These are phyloP conservation scores for Xylaria longipes DNA, from an alignment of 495 filamentous ascomycete species.

Conservation along the genomic window DNA sequence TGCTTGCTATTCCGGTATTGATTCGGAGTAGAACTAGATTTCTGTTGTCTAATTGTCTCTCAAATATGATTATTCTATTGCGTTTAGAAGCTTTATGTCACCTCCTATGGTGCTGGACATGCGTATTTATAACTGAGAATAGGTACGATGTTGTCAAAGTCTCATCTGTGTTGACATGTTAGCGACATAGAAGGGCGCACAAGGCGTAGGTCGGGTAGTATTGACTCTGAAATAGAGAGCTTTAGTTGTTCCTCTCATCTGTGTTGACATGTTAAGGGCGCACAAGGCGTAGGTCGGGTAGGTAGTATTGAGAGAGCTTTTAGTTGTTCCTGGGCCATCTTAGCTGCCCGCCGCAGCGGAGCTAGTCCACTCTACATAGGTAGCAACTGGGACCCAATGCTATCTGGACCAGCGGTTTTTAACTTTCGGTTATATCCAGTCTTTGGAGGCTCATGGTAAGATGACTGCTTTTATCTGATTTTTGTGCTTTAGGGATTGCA, in stretches of 20 bases:
- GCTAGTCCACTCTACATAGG: not conserved
- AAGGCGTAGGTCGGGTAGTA: not conserved
- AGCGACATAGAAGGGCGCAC: conserved; percentile 5
- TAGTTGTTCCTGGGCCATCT: too few relatives aligned
- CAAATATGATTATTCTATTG: not conserved
- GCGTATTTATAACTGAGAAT: conserved; percentile 1
- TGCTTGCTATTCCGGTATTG: conserved; percentile 14
- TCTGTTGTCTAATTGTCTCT: not conserved
- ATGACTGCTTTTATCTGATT: not conserved
- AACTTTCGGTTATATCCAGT: not conserved
- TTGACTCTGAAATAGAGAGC: not conserved
- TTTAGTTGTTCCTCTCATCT: too few relatives aligned
- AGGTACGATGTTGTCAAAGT: not conserved
- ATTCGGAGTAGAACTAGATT: not conserved
- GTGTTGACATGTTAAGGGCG: conserved; percentile 19
- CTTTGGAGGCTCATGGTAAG: too few relatives aligned
- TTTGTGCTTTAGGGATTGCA: not conserved
- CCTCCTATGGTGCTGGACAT: not conserved
- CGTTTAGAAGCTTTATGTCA: not conserved
- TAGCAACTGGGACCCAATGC: not conserved
- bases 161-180: not conserved
- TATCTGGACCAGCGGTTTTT: not conserved
- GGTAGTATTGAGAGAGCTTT: not conserved
- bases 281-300: not conserved
- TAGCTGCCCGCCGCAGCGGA: not conserved